phyloP scores from a whole-genome alignment of 306 rosid genomes.

The Argentina anserina region DNA sequence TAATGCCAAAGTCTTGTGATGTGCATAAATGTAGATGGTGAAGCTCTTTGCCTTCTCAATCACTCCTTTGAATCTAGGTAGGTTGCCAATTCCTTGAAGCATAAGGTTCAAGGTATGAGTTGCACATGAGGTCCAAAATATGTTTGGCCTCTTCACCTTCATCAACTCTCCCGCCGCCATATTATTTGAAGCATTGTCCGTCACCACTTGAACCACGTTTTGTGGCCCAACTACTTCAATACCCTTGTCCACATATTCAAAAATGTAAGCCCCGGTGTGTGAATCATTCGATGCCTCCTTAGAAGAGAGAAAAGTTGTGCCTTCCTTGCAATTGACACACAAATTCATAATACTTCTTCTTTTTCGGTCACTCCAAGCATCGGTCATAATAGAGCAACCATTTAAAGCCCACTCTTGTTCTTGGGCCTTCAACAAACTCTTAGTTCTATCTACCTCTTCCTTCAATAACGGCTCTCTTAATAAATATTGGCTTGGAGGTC shows the following conservation, averaged over 20 bases:
- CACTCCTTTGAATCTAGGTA: slow-evolving; percentile 1
- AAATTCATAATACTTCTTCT: no score
- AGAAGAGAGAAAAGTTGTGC: no score
- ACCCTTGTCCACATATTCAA: not conserved
- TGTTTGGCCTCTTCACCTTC: not conserved
- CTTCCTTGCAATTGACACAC: no score
- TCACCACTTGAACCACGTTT: not conserved
- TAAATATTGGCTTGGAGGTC: not conserved
- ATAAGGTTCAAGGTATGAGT: not conserved
- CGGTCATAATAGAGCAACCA: no score
- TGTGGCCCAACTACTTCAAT: not conserved
- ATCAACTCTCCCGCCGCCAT: not conserved
- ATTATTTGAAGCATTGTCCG: no score
- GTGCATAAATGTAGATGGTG: no score
- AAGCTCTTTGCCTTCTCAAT: slow-evolving; percentile 1
- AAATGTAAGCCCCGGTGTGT: not conserved
- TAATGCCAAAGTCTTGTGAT: no score
- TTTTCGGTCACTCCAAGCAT: no score
- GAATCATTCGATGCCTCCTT: no score
- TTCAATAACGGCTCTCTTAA: slow-evolving; percentile 6
- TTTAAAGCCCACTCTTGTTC: slow-evolving; percentile 5
- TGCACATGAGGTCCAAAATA: not conserved
- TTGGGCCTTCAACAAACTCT: not conserved
- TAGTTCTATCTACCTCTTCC: slow-evolving; percentile 5
- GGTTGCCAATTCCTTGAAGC: not conserved